Evolutionary conservation across 495 filamentous ascomycete species (phyloP).

Genomic region (Aspergillus homomorphus): DNA sequence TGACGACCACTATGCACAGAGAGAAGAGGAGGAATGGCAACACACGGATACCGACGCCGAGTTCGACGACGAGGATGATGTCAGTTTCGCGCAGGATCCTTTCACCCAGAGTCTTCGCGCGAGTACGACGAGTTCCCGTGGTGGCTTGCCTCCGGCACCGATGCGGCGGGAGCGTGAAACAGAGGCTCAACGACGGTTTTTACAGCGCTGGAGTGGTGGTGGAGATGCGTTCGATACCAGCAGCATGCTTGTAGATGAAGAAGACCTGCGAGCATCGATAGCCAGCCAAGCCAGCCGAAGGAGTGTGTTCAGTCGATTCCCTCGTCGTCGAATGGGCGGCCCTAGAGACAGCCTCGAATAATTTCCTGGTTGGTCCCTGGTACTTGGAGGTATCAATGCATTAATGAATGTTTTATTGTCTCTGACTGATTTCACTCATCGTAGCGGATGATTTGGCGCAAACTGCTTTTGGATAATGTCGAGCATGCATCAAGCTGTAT

Average conservation of each 20-base stretch:
- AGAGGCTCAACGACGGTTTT: slow-evolving; percentile 43
- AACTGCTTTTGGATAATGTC: too few species aligned
- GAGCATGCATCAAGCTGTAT: too few species aligned
- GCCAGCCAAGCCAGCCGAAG: slow-evolving; percentile 40
- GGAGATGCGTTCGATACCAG: slow-evolving; percentile 43
- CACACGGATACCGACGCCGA: slow-evolving; percentile 85
- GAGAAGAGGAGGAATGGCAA: slow-evolving; percentile 44
- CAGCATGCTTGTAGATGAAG: slow-evolving; percentile 41
- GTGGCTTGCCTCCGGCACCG: slow-evolving; percentile 31
- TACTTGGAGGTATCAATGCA: neutral
- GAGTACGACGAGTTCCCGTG: slow-evolving; percentile 41
- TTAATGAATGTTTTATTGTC: too few species aligned
- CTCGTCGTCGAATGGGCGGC: slow-evolving; percentile 36
- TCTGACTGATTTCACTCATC: too few species aligned
- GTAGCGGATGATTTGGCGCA: too few species aligned
- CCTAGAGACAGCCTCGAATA: slow-evolving; percentile 43
- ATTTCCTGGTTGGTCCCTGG: slow-evolving; percentile 3
- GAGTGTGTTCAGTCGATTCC: slow-evolving; percentile 36
- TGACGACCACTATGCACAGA: slow-evolving; percentile 29
- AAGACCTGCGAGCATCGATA: slow-evolving; percentile 42
- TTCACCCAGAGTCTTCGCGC: slow-evolving; percentile 34
- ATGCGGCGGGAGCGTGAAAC: slow-evolving; percentile 29
- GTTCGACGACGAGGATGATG: slow-evolving; percentile 46
- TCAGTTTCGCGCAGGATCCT: slow-evolving; percentile 27
- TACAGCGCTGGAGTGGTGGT: slow-evolving; percentile 47